These are phyloP conservation scores for Aureobasidium sp. DNA, from an alignment of 2,329 filamentous ascomycete genomes.

Conservation along the genomic window DNA sequence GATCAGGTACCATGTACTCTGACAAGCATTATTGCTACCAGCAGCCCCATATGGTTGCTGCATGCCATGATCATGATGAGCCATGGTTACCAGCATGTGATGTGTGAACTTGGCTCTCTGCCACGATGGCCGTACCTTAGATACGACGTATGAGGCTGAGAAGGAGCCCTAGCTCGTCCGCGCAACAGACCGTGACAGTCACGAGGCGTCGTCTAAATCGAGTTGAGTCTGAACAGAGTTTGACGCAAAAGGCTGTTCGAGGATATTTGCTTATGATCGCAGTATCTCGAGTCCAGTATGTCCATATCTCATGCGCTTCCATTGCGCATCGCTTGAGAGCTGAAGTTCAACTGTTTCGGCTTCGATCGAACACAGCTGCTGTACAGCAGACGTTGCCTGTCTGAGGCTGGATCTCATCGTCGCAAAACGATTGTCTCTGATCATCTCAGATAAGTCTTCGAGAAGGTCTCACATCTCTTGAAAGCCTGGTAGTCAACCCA, in stretches of 20 bases:
- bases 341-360: slow-evolving; percentile 4
- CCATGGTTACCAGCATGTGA: slow-evolving; percentile 1
- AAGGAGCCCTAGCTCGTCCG: not conserved
- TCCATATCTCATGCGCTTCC: not conserved
- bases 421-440: not conserved
- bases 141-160: slow-evolving; percentile 6
- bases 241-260: not conserved
- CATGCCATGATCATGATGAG: not conserved
- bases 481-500: not conserved
- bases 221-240: not conserved
- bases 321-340: not conserved
- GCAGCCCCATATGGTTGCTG: not conserved
- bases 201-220: not conserved
- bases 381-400: not conserved
- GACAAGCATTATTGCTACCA: not conserved
- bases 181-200: not conserved
- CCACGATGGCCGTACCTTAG: not conserved
- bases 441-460: not conserved
- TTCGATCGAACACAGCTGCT: not conserved
- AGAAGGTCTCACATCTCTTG: not conserved
- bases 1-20: not conserved
- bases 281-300: not conserved
- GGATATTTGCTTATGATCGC: not conserved
- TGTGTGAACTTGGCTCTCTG: not conserved
- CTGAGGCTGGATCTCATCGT: not conserved